These are phyloP conservation scores for Diaporthe nobilis DNA, from an alignment of 2,329 filamentous ascomycete genomes.

Conservation along the genomic window DNA sequence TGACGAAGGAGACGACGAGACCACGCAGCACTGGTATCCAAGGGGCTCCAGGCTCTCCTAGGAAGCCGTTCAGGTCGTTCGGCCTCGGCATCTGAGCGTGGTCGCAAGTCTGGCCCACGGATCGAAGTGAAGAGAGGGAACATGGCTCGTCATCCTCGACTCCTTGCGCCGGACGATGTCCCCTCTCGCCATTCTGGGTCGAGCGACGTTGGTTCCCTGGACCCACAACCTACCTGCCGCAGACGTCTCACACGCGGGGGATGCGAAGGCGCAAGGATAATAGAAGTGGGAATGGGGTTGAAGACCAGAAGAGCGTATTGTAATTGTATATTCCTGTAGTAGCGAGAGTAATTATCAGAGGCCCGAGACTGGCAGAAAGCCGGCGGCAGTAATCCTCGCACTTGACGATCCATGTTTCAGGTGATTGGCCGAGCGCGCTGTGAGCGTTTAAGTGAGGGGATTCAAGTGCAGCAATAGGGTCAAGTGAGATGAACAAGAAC, in stretches of 20 bases:
- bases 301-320: constrained; percentile 25
- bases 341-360: constrained; percentile 28
- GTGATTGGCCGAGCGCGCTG: neutral
- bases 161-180: constrained; percentile 17
- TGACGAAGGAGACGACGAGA: constrained; percentile 8
- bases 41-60: neutral
- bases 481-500: neutral
- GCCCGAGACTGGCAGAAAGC: constrained; percentile 9
- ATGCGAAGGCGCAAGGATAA: constrained; percentile 15
- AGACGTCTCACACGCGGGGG: neutral
- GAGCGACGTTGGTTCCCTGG: neutral
- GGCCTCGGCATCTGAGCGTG: neutral
- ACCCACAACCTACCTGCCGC: neutral
- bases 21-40: neutral
- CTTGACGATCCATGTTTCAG: neutral
- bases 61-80: neutral
- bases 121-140: constrained; percentile 27
- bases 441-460: neutral
- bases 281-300: constrained; percentile 1
- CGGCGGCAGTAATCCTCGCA: constrained; percentile 4
- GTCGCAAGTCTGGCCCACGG: constrained; percentile 14
- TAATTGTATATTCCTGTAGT: constrained; percentile 31
- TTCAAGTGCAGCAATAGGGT: too few relatives aligned
- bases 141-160: constrained; percentile 27
- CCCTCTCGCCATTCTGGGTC: neutral